These are phyloP conservation scores for Fusarium sp. DNA, from an alignment of 2,329 filamentous ascomycete genomes.

Conservation along the genomic window DNA sequence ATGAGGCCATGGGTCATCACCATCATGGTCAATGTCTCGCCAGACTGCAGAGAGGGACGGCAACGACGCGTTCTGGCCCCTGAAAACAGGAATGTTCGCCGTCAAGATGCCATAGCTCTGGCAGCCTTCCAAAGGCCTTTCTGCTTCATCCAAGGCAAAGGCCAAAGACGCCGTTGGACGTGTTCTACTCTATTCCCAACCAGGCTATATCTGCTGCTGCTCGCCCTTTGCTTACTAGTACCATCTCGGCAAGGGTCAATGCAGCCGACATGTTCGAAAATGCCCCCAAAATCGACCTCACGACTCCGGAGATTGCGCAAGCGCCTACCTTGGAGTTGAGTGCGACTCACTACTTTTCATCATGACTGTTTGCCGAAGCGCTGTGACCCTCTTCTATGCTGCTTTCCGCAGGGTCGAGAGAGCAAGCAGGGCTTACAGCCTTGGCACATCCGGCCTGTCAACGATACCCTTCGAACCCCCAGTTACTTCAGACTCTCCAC, in stretches of 20 bases:
- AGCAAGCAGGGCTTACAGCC: no score
- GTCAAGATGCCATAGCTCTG: not conserved
- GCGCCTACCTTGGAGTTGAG: not conserved
- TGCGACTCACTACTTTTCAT: not conserved
- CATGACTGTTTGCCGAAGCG: not conserved
- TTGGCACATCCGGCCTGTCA: not conserved
- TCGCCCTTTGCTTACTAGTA: not conserved
- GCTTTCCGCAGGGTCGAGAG: no score
- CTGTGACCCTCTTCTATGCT: not conserved
- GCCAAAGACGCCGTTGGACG: not conserved
- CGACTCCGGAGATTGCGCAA: not conserved
- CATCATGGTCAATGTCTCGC: no score
- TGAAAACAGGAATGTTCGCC: not conserved
- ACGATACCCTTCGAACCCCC: not conserved
- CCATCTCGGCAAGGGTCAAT: not conserved
- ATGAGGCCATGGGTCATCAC: no score
- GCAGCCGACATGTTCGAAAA: not conserved
- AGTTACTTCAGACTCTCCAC: not conserved
- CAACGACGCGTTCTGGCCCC: not conserved
- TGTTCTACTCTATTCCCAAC: no score
- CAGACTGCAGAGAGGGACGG: no score
- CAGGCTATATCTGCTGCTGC: no score
- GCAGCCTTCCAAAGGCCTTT: no score
- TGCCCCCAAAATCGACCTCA: not conserved
- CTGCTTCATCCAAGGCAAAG: not conserved